Conservation (phyloP, 108 stramenopile species). For the Schizochytrium sp. region DNA sequence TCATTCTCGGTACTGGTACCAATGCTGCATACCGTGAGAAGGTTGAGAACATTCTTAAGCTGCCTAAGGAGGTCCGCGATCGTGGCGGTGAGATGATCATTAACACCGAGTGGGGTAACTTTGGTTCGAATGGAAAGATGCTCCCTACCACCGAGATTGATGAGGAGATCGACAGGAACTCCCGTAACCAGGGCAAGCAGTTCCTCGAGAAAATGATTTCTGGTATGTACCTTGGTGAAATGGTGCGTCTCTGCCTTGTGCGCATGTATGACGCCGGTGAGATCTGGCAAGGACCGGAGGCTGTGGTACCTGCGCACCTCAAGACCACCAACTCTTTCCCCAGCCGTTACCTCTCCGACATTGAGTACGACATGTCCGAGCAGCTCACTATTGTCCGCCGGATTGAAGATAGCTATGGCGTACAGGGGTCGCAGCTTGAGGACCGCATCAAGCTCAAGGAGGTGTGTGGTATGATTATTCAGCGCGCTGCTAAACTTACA, state of each 20-base stretch:
- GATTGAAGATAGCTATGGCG: background rate
- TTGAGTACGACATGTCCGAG: conserved; percentile 48
- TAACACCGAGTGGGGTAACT: conserved; percentile 65
- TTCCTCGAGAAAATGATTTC: conserved; percentile 65
- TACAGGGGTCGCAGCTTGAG: background rate
- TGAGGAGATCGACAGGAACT: conserved; percentile 12
- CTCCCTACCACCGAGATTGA: conserved; percentile 57
- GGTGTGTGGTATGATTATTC: conserved; percentile 54
- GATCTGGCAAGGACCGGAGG: conserved; percentile 15
- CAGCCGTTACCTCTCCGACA: conserved; percentile 28
- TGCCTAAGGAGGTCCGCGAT: conserved; percentile 54
- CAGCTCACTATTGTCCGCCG: background rate
- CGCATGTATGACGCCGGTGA: conserved; percentile 50
- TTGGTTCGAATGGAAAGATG: background rate
- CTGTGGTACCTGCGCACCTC: background rate
- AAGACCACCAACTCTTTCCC: background rate
- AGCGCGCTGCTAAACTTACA: conserved; percentile 61
- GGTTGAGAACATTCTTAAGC: conserved; percentile 56
- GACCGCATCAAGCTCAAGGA: conserved; percentile 62
- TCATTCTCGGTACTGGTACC: conserved; percentile 66
- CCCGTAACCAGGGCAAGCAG: conserved; percentile 53
- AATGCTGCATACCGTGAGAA: conserved; percentile 65
- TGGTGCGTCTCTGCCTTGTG: background rate
- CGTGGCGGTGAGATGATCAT: conserved; percentile 57
- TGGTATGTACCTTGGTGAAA: conserved; percentile 61